Evolutionary conservation across 2,329 filamentous ascomycete genomes (phyloP).

Genomic region (Sporothrix mexicana): DNA sequence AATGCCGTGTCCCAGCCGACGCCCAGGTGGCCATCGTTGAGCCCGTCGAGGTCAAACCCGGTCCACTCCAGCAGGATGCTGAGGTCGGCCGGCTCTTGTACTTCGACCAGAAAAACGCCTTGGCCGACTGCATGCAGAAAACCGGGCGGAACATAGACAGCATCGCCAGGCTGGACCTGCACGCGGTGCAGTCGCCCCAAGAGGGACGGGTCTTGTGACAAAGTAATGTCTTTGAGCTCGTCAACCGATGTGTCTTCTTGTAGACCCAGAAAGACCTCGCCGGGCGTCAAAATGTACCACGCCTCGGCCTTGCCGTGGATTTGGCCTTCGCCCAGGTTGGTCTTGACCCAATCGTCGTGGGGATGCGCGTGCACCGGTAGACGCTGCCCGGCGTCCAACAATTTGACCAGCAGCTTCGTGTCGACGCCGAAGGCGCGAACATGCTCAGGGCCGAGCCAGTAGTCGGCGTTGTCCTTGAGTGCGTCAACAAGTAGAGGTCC

Average conservation of each 20-base stretch:
- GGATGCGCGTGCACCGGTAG: slow-evolving; percentile 29
- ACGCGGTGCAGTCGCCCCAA: background rate
- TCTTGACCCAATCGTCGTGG: background rate
- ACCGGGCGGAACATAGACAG: slow-evolving; percentile 27
- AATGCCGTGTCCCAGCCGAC: slow-evolving; percentile 17
- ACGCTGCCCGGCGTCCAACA: slow-evolving; percentile 25
- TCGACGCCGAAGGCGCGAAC: background rate
- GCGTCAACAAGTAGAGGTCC: background rate
- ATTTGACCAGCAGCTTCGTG: slow-evolving; percentile 27
- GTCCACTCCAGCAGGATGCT: slow-evolving; percentile 24
- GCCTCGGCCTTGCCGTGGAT: slow-evolving; percentile 24
- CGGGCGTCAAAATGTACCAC: slow-evolving; percentile 22
- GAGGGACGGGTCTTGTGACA: background rate
- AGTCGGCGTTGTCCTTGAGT: background rate
- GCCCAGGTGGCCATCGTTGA: slow-evolving; percentile 11
- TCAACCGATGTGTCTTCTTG: background rate
- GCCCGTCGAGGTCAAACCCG: slow-evolving; percentile 12
- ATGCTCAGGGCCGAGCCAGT: slow-evolving; percentile 24
- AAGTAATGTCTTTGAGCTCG: background rate
- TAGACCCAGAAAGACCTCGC: slow-evolving; percentile 7
- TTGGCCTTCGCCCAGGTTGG: background rate
- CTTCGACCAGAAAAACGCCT: slow-evolving; percentile 22
- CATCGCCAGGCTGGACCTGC: background rate
- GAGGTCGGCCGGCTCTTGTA: slow-evolving; percentile 24
- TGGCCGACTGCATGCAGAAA: slow-evolving; percentile 23